phyloP scores from a whole-genome alignment of 768 basidiomycete genomes.

The Leccinum obscurum region DNA sequence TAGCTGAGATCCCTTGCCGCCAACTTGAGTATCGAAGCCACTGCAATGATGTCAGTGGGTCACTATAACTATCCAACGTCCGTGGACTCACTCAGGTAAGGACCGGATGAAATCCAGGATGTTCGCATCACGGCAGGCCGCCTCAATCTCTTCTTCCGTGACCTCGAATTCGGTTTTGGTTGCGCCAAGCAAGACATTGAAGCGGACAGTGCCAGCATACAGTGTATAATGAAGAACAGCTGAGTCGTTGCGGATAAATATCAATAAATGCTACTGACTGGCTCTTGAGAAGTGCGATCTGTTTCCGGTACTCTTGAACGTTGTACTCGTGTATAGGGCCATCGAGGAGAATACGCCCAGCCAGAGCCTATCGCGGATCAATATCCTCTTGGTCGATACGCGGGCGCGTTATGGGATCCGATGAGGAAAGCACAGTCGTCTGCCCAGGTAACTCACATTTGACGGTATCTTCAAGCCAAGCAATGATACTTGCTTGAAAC shows the following conservation, averaged over 20 bases:
- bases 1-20: constrained; percentile 86
- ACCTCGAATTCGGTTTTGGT: constrained; percentile 74
- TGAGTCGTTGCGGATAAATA: constrained; percentile 6
- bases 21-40: constrained; percentile 90
- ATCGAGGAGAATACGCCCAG: constrained; percentile 72
- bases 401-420: too few relatives aligned
- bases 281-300: constrained; percentile 87
- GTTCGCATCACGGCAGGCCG: constrained; percentile 87
- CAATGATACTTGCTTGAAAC: too few relatives aligned
- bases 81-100: constrained; percentile 67
- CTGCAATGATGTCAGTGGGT: constrained; percentile 35
- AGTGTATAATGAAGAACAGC: constrained; percentile 46
- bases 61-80: neutral
- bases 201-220: constrained; percentile 88
- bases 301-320: constrained; percentile 82
- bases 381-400: too few relatives aligned
- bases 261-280: constrained; percentile 30
- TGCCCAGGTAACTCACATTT: too few relatives aligned
- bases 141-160: constrained; percentile 84
- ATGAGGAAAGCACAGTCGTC: too few relatives aligned
- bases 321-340: constrained; percentile 76
- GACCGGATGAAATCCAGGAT: constrained; percentile 87
- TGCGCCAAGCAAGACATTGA: constrained; percentile 89
- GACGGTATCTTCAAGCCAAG: too few relatives aligned
- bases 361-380: constrained; percentile 38